A percentile compares a stretch with the other conserved stretches of the same genome.
Conservation (phyloP, 768 basidiomycete genomes). For the Boletellus ananas region DNA sequence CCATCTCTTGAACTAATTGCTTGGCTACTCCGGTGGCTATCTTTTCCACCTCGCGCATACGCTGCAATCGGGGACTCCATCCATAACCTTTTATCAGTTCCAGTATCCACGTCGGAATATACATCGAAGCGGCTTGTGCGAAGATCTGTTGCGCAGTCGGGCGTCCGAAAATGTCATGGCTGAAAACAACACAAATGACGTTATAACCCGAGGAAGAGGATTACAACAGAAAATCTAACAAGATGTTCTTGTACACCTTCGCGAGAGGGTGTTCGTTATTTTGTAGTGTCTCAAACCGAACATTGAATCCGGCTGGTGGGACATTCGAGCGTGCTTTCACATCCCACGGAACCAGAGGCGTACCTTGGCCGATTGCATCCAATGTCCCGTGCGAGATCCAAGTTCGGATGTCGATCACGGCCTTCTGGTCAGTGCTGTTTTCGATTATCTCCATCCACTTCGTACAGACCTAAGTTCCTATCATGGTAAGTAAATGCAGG, state of each 20-base stretch:
- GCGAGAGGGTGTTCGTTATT: neutral
- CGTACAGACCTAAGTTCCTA: conserved; percentile 15
- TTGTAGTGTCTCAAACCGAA: conserved; percentile 31
- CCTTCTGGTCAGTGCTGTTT: conserved; percentile 6
- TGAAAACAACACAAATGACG: neutral
- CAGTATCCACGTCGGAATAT: neutral
- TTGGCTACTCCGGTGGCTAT: neutral
- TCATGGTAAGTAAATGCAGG: neutral
- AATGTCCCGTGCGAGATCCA: conserved; percentile 43
- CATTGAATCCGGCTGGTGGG: conserved; percentile 44
- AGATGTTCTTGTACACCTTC: neutral
- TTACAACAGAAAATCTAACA: neutral
- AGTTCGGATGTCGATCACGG: conserved; percentile 19
- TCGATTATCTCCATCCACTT: conserved; percentile 22
- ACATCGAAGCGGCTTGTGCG: neutral
- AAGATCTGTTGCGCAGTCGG: neutral
- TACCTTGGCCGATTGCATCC: conserved; percentile 50
- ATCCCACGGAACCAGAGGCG: neutral
- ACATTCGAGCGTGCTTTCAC: neutral
- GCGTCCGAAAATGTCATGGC: neutral
- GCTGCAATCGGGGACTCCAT: neutral
- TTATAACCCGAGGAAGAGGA: too few species aligned
- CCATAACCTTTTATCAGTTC: neutral
- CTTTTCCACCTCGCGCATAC: neutral
- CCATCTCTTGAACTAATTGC: neutral